phyloP scores from a whole-genome alignment of 108 stramenopile genomes.

The Chaetoceros muelleri region DNA sequence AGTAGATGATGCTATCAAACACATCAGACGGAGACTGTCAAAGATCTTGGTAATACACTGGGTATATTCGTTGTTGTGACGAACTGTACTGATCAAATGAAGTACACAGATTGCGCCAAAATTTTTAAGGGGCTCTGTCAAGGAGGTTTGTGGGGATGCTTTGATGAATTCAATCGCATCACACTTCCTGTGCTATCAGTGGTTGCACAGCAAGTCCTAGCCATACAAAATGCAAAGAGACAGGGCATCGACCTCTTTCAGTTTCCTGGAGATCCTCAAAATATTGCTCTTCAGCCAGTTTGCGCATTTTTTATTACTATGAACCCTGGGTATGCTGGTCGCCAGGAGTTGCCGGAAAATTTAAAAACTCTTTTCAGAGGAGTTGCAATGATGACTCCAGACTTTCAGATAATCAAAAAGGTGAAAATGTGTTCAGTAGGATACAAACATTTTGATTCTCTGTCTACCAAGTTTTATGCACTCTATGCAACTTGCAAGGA shows the following conservation, averaged over 20 bases:
- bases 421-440: slow-evolving; percentile 90
- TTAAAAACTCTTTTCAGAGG: slow-evolving; percentile 88
- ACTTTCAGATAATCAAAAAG: slow-evolving; percentile 91
- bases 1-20: background rate
- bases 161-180: slow-evolving; percentile 93
- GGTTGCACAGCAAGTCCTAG: slow-evolving; percentile 86
- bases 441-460: slow-evolving; percentile 67
- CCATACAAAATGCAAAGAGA: slow-evolving; percentile 87
- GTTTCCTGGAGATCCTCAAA: slow-evolving; percentile 89
- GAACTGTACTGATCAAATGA: slow-evolving; percentile 88
- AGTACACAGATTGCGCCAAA: slow-evolving; percentile 87
- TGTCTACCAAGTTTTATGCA: slow-evolving; percentile 80
- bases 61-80: slow-evolving; percentile 90
- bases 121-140: slow-evolving; percentile 91
- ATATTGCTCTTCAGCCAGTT: slow-evolving; percentile 63
- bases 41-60: slow-evolving; percentile 81
- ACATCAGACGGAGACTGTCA: slow-evolving; percentile 53
- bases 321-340: slow-evolving; percentile 92
- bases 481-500: slow-evolving; percentile 84
- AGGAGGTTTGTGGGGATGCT: slow-evolving; percentile 89
- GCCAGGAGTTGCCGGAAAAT: slow-evolving; percentile 90
- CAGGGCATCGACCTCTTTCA: slow-evolving; percentile 61
- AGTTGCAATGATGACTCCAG: slow-evolving; percentile 91
- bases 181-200: slow-evolving; percentile 84
- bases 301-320: slow-evolving; percentile 92